Evolutionary conservation across 768 basidiomycete species (phyloP).

Genomic region (Symmetrospora coprosmae): DNA sequence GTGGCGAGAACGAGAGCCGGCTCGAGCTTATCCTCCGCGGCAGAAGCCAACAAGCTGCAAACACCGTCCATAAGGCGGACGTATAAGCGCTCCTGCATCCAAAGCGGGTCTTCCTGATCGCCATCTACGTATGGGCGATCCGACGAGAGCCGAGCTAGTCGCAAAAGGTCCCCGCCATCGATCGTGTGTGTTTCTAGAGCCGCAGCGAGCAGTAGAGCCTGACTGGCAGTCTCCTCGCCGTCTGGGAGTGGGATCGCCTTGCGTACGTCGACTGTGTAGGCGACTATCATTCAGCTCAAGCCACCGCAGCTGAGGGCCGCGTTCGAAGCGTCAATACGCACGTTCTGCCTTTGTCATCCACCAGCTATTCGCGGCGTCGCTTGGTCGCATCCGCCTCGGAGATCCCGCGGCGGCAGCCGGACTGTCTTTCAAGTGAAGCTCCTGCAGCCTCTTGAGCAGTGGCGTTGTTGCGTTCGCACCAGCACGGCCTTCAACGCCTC

Average conservation of each 20-base stretch:
- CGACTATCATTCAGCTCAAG: not conserved
- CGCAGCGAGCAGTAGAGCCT: not conserved
- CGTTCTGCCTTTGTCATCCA: slow-evolving; percentile 15
- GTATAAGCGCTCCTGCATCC: not conserved
- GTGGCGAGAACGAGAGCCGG: slow-evolving; percentile 25
- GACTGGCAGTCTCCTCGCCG: not conserved
- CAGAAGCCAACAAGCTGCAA: not conserved
- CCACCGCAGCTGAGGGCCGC: not conserved
- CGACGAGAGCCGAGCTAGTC: not conserved
- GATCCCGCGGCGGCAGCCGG: not conserved
- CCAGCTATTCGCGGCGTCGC: slow-evolving; percentile 8
- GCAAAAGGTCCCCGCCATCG: not conserved
- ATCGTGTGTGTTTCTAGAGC: not conserved
- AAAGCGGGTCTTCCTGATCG: not conserved
- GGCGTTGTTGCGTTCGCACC: not conserved
- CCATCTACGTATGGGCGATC: not conserved
- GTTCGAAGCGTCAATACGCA: not conserved
- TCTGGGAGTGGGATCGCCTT: not conserved
- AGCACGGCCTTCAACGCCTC: not conserved
- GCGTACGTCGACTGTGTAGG: no score
- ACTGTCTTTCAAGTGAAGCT: slow-evolving; percentile 3
- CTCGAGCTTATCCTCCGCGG: not conserved
- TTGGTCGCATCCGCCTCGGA: not conserved
- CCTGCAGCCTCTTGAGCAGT: not conserved
- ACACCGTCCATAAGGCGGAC: not conserved